Evolutionary conservation across 23 red algal genomes (phyloP).

Genomic region (Gracilaria gracilis): DNA sequence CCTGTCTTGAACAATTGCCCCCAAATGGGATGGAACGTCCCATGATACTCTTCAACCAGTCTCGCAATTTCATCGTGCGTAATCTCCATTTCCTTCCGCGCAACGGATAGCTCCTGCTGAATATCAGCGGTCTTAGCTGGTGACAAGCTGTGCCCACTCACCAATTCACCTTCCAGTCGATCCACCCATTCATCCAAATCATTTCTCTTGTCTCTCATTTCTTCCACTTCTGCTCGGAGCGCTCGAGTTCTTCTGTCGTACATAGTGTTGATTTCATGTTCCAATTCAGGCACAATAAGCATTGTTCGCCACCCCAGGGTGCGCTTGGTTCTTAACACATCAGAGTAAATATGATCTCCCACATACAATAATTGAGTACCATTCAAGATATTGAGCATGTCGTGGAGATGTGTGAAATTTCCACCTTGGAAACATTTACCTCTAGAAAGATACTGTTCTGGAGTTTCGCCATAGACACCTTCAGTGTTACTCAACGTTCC

Average conservation of each 20-base stretch:
- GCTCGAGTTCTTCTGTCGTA: slow-evolving; percentile 45
- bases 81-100: slow-evolving; percentile 44
- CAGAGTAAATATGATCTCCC: slow-evolving; percentile 98
- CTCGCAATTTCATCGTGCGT: slow-evolving; percentile 69
- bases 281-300: slow-evolving; percentile 97
- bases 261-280: slow-evolving; percentile 91
- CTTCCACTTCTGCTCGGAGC: slow-evolving; percentile 65
- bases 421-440: slow-evolving; percentile 98
- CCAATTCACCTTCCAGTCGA: slow-evolving; percentile 69
- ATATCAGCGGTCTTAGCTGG: slow-evolving; percentile 40
- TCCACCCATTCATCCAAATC: slow-evolving; percentile 96
- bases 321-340: slow-evolving; percentile 95
- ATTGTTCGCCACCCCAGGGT: slow-evolving; percentile 98
- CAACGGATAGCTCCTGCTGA: slow-evolving; percentile 47
- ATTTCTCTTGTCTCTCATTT: slow-evolving; percentile 75
- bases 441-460: slow-evolving; percentile 72
- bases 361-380: slow-evolving; percentile 95
- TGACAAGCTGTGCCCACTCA: slow-evolving; percentile 18
- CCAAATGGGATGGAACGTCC: slow-evolving; percentile 91
- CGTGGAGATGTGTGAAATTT: slow-evolving; percentile 92
- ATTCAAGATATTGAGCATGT: slow-evolving; percentile 78
- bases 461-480: slow-evolving; percentile 62
- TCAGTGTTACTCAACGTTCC: slow-evolving; percentile 91
- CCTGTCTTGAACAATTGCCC: slow-evolving; percentile 99
- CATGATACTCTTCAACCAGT: slow-evolving; percentile 82